Percentiles rank a stretch among this genome's conserved stretches.
These are phyloP conservation scores for Rhododendron simsii DNA, from an alignment of 148 eudicot genomes.

Conservation along the genomic window DNA sequence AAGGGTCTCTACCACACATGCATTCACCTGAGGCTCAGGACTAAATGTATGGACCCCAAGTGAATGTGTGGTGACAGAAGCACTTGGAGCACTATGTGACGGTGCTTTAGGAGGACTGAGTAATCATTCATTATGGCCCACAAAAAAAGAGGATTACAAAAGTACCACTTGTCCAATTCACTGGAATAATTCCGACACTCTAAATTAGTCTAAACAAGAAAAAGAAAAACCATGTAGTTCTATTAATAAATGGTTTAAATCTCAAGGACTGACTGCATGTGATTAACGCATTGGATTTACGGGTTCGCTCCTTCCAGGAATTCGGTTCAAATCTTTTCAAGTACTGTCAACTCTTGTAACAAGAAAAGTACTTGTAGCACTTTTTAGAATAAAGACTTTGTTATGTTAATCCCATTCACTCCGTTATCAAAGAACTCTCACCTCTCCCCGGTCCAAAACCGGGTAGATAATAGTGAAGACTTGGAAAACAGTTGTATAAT, in stretches of 20 bases:
- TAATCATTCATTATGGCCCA: no score
- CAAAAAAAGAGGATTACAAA: no score
- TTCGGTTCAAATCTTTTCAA: neutral
- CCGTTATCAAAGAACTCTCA: neutral
- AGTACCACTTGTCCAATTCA: no score
- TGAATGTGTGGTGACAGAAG: no score
- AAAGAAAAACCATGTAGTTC: no score
- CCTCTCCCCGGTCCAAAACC: neutral
- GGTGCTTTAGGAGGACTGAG: no score
- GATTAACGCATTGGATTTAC: neutral
- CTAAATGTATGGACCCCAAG: neutral
- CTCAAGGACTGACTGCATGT: neutral
- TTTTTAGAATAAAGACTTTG: neutral
- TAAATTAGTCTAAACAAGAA: no score
- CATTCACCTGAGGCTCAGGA: neutral
- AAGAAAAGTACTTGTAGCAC: neutral
- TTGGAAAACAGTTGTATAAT: no score
- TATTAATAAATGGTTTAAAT: no score
- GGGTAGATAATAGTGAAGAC: no score
- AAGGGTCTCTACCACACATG: neutral
- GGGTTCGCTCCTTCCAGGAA: neutral
- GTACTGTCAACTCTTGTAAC: neutral
- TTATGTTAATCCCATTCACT: neutral
- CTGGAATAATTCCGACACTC: no score
- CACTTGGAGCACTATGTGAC: no score